Conservation (phyloP, 352 stramenopile species). For the Sclerospora graminicola region DNA sequence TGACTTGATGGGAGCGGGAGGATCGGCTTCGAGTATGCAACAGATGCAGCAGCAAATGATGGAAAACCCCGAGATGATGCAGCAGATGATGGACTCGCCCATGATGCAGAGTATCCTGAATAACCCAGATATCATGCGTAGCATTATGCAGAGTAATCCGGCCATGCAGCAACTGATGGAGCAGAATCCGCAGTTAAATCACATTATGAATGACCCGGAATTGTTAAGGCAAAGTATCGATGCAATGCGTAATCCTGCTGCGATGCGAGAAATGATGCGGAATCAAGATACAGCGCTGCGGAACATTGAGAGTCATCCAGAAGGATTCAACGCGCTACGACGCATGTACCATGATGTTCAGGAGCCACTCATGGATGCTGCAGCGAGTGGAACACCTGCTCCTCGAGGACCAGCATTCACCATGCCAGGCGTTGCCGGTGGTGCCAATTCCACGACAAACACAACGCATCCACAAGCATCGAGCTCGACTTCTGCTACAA, state of each 20-base stretch:
- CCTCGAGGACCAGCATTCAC: slow-evolving; percentile 60
- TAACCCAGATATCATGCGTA: slow-evolving; percentile 93
- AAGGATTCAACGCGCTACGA: slow-evolving; percentile 94
- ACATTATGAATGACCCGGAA: slow-evolving; percentile 94
- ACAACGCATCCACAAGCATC: slow-evolving; percentile 11
- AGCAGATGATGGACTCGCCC: slow-evolving; percentile 84
- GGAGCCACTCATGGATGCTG: slow-evolving; percentile 92
- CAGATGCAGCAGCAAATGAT: slow-evolving; percentile 85
- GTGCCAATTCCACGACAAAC: slow-evolving; percentile 13
- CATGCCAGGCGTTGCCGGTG: slow-evolving; percentile 71
- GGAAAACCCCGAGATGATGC: slow-evolving; percentile 84
- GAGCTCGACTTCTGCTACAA: slow-evolving; percentile 14
- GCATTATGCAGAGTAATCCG: slow-evolving; percentile 94
- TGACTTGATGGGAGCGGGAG: slow-evolving; percentile 28
- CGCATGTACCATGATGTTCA: slow-evolving; percentile 92
- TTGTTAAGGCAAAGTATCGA: slow-evolving; percentile 93
- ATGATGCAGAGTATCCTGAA: slow-evolving; percentile 91
- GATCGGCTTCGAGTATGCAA: slow-evolving; percentile 25
- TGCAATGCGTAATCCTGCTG: slow-evolving; percentile 93
- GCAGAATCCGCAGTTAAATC: slow-evolving; percentile 91
- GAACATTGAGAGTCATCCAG: slow-evolving; percentile 96
- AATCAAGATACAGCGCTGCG: slow-evolving; percentile 95
- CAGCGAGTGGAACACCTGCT: slow-evolving; percentile 34
- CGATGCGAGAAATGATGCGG: slow-evolving; percentile 95
- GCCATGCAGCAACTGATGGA: slow-evolving; percentile 93